Evolutionary conservation across 2,329 filamentous ascomycete genomes (phyloP).

Genomic region (Emericellopsis atlantica): DNA sequence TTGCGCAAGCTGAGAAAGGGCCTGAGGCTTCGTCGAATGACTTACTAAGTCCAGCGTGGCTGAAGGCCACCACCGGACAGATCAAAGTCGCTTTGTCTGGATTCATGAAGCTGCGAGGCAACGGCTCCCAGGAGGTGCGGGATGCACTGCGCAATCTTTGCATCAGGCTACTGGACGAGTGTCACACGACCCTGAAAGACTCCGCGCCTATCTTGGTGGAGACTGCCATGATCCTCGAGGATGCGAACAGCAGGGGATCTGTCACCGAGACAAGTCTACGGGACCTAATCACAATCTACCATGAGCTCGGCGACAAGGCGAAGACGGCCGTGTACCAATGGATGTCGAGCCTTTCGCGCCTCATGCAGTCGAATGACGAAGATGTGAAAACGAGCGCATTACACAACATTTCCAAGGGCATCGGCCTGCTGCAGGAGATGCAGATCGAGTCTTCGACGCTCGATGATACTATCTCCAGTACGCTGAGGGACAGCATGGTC

Average conservation of each 20-base stretch:
- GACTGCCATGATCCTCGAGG: conserved; percentile 59
- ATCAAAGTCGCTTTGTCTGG: conserved; percentile 72
- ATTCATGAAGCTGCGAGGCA: conserved; percentile 61
- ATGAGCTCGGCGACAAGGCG: conserved; percentile 48
- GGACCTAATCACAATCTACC: conserved; percentile 50
- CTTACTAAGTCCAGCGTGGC: conserved; percentile 47
- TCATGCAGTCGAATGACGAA: conserved; percentile 79
- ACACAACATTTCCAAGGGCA: conserved; percentile 62
- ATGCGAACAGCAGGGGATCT: conserved; percentile 26
- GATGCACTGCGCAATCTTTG: conserved; percentile 59
- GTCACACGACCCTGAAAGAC: conserved; percentile 57
- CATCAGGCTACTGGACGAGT: conserved; percentile 64
- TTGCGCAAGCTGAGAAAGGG: conserved; percentile 19
- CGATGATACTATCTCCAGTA: conserved; percentile 52
- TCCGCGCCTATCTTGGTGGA: conserved; percentile 65
- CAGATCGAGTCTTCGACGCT: conserved; percentile 54
- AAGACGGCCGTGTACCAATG: conserved; percentile 67
- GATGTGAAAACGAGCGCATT: conserved; percentile 60
- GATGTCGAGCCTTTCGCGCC: conserved; percentile 65
- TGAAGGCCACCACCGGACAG: conserved; percentile 67
- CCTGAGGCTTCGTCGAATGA: conserved; percentile 14
- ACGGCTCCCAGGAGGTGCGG: conserved; percentile 58
- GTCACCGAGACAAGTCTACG: conserved; percentile 37
- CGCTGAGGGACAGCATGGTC: conserved; percentile 65
- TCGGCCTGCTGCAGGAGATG: conserved; percentile 50